Conservation (phyloP, 371 early-diverging fungal species). For the Saksenaea oblongispora region DNA sequence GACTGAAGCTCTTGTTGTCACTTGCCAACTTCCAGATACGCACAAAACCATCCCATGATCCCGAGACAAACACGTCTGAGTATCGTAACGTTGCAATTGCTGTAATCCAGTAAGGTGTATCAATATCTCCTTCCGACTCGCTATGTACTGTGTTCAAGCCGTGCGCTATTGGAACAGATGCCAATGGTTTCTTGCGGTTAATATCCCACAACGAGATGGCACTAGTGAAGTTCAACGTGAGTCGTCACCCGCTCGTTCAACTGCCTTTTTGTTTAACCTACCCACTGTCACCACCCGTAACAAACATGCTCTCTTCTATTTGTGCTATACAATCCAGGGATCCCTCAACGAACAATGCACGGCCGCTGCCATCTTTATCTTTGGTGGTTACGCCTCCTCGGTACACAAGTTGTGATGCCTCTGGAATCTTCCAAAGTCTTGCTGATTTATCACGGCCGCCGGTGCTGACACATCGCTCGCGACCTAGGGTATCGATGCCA, state of each 20-base stretch:
- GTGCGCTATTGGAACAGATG: conserved; percentile 76
- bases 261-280: conserved; percentile 22
- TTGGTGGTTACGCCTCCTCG: conserved; percentile 76
- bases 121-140: conserved; percentile 43
- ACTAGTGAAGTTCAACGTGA: conserved; percentile 10
- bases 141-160: conserved; percentile 57
- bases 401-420: conserved; percentile 93
- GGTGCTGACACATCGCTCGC: conserved; percentile 91
- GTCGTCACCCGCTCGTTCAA: not conserved
- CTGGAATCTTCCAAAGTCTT: conserved; percentile 93
- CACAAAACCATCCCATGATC: conserved; percentile 89
- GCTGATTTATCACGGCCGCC: conserved; percentile 92
- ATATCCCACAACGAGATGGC: conserved; percentile 89
- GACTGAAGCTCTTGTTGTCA: conserved; percentile 67
- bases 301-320: conserved; percentile 89
- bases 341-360: conserved; percentile 61
- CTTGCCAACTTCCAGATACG: conserved; percentile 84
- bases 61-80: conserved; percentile 89
- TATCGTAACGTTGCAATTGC: conserved; percentile 80
- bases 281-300: conserved; percentile 91
- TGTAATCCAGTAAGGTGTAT: conserved; percentile 81
- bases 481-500: conserved; percentile 73
- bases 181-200: conserved; percentile 89
- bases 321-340: conserved; percentile 85
- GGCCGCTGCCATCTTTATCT: conserved; percentile 24